Percentiles rank a stretch among this genome's conserved stretches.
Conservation (phyloP, 2,329 filamentous ascomycete genomes). For the Pezicula carpinea region DNA sequence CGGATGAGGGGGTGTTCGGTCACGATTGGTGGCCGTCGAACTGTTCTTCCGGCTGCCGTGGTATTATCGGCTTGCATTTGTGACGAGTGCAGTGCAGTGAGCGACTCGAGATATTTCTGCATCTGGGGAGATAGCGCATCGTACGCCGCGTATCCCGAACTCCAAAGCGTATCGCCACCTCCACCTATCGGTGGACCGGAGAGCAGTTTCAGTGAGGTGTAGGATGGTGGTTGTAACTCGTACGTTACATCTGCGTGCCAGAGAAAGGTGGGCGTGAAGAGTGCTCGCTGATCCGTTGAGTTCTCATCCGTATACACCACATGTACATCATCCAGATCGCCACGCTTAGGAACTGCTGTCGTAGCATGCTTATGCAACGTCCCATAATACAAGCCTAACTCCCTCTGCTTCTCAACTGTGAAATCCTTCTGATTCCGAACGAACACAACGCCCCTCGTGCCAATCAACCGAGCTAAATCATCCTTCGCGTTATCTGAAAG, state of each 20-base stretch:
- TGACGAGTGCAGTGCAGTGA: constrained; percentile 51
- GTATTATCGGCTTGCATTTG: constrained; percentile 48
- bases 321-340: constrained; percentile 50
- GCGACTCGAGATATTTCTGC: constrained; percentile 53
- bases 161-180: constrained; percentile 54
- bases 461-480: constrained; percentile 46
- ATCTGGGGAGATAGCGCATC: constrained; percentile 49
- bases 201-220: constrained; percentile 50
- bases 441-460: constrained; percentile 52
- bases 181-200: constrained; percentile 48
- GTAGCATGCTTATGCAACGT: constrained; percentile 51
- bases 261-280: constrained; percentile 50
- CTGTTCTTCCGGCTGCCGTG: constrained; percentile 42
- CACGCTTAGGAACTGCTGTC: constrained; percentile 42
- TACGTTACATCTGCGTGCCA: constrained; percentile 44
- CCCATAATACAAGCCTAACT: constrained; percentile 48
- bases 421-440: constrained; percentile 51
- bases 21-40: constrained; percentile 46
- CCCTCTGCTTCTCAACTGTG: constrained; percentile 46
- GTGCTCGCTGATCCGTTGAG: constrained; percentile 45
- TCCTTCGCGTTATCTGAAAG: constrained; percentile 41
- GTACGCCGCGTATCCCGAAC: constrained; percentile 53
- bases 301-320: constrained; percentile 50
- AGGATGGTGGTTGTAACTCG: constrained; percentile 52
- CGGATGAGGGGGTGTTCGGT: constrained; percentile 54